Percentiles rank a stretch among this genome's conserved stretches.
These are phyloP conservation scores for Bipolaris sorokiniana DNA, from an alignment of 2,329 filamentous ascomycete genomes.

Conservation along the genomic window DNA sequence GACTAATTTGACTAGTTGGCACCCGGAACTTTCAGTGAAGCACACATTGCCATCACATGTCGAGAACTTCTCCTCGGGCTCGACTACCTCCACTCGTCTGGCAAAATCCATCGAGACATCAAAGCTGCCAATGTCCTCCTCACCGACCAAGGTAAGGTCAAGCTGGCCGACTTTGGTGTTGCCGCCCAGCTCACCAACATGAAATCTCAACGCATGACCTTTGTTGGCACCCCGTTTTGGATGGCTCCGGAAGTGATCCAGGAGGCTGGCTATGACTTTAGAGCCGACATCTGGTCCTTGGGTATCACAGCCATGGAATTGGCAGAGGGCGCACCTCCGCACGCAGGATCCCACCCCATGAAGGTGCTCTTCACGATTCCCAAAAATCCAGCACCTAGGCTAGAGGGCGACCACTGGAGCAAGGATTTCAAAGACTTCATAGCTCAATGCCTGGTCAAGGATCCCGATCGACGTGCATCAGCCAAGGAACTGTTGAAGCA, in stretches of 20 bases:
- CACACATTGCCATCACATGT: conserved; percentile 92
- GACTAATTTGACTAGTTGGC: conserved; percentile 68
- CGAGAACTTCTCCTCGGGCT: conserved; percentile 87
- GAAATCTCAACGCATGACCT: conserved; percentile 96
- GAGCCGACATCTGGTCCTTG: conserved; percentile 96
- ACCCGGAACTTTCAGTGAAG: conserved; percentile 85
- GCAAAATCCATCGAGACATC: conserved; percentile 96
- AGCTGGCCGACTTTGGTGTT: conserved; percentile 96
- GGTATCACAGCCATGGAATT: conserved; percentile 94
- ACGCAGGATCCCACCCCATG: conserved; percentile 97
- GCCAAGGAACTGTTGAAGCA: conserved; percentile 88
- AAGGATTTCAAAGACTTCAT: conserved; percentile 95
- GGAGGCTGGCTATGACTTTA: conserved; percentile 96
- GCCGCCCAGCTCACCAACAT: conserved; percentile 96
- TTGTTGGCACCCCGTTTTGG: conserved; percentile 99
- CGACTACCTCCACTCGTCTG: conserved; percentile 90
- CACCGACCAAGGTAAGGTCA: conserved; percentile 88
- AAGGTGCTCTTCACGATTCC: conserved; percentile 96
- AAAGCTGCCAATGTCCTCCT: conserved; percentile 96
- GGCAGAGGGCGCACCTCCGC: conserved; percentile 89
- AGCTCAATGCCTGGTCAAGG: conserved; percentile 87
- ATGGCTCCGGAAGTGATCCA: conserved; percentile 99
- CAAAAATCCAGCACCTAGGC: conserved; percentile 81
- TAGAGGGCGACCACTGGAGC: conserved; percentile 82
- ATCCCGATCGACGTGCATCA: conserved; percentile 80